phyloP scores from a whole-genome alignment of 2,329 filamentous ascomycete species.

The Arthroderma sp. region DNA sequence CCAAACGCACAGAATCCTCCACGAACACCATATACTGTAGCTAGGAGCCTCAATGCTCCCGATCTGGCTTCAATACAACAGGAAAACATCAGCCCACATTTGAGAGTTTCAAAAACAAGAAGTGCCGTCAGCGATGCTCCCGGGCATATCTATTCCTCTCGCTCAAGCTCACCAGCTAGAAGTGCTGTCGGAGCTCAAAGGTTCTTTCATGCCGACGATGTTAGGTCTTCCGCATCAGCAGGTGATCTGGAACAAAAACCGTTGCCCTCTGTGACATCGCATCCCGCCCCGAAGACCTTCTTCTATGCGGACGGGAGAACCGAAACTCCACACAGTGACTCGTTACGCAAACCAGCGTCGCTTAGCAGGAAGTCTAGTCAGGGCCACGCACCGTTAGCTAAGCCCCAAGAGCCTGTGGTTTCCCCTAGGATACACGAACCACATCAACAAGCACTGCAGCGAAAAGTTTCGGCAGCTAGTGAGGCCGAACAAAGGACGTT shows the following conservation, averaged over 20 bases:
- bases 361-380: not conserved
- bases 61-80: conserved; percentile 17
- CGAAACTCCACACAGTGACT: conserved; percentile 6
- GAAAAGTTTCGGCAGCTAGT: conserved; percentile 19
- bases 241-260: conserved; percentile 16
- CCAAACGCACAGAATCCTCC: conserved; percentile 18
- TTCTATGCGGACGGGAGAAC: conserved; percentile 26
- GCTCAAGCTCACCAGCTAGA: conserved; percentile 23
- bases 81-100: conserved; percentile 16
- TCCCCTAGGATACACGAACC: conserved; percentile 8
- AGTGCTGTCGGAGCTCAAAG: conserved; percentile 38
- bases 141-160: conserved; percentile 15
- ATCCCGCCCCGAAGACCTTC: conserved; percentile 20
- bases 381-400: not conserved
- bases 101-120: conserved; percentile 24
- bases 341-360: not conserved
- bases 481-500: conserved; percentile 12
- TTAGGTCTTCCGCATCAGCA: conserved; percentile 37
- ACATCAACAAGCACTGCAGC: conserved; percentile 16
- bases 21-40: conserved; percentile 9
- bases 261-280: conserved; percentile 13
- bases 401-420: conserved; percentile 4
- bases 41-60: conserved; percentile 1
- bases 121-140: conserved; percentile 26
- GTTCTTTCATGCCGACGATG: conserved; percentile 89